A percentile compares a stretch with the other conserved stretches of the same genome.
Evolutionary conservation across 2,329 filamentous ascomycete genomes (phyloP).

Genomic region (Verticillium nonalfalfae): DNA sequence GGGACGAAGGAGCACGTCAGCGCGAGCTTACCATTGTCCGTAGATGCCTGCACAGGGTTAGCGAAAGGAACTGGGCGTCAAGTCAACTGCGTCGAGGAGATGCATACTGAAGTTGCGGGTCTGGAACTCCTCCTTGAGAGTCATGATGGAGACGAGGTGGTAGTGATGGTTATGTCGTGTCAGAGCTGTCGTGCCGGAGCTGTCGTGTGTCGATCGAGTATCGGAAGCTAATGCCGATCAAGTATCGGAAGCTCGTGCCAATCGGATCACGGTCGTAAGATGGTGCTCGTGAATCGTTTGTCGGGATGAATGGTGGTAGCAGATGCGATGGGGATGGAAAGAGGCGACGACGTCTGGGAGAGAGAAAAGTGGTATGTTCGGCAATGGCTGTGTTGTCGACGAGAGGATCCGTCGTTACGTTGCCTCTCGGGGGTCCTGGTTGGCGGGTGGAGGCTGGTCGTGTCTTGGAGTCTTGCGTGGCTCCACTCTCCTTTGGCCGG

Average conservation of each 20-base stretch:
- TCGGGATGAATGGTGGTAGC: neutral
- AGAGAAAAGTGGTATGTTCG: neutral
- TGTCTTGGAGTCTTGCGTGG: neutral
- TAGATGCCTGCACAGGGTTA: slow-evolving; percentile 56
- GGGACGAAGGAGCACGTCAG: no score
- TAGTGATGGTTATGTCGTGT: no score
- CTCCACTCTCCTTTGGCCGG: neutral
- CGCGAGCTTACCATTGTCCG: slow-evolving; percentile 61
- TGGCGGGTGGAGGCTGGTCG: neutral
- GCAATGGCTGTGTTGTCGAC: neutral
- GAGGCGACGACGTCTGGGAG: neutral
- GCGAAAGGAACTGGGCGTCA: slow-evolving; percentile 10
- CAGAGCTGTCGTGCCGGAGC: no score
- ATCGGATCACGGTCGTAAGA: neutral
- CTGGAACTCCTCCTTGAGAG: slow-evolving; percentile 65
- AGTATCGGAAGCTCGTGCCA: no score
- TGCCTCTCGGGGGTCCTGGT: neutral
- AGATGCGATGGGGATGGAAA: neutral
- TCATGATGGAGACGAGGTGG: slow-evolving; percentile 45
- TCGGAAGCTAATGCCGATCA: neutral
- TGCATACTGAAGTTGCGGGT: slow-evolving; percentile 68
- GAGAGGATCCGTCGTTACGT: neutral
- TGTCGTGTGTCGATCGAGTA: neutral
- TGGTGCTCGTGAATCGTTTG: neutral
- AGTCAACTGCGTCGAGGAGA: slow-evolving; percentile 6